Evolutionary conservation across 2,329 filamentous ascomycete species (phyloP).

Genomic region (Xylariaceae sp.): DNA sequence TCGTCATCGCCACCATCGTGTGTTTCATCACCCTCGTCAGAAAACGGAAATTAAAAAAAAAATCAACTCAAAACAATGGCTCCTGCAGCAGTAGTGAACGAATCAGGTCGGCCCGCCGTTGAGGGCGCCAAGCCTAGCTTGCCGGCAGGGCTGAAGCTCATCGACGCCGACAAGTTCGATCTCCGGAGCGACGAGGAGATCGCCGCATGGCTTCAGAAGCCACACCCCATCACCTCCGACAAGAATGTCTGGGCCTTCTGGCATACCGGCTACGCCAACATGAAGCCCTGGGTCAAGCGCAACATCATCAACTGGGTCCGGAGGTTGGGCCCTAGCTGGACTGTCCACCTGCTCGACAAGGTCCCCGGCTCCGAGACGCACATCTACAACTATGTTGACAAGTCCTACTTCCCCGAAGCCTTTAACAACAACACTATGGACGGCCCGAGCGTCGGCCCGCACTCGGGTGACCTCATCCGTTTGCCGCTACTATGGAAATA

Average conservation of each 20-base stretch:
- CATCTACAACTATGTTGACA: slow-evolving; percentile 33
- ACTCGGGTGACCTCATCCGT: slow-evolving; percentile 44
- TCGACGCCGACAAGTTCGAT: slow-evolving; percentile 27
- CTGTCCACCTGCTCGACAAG: slow-evolving; percentile 37
- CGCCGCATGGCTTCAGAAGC: slow-evolving; percentile 26
- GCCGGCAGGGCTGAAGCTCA: slow-evolving; percentile 23
- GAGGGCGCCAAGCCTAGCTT: slow-evolving; percentile 12
- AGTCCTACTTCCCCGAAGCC: slow-evolving; percentile 35
- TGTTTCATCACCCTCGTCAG: not conserved
- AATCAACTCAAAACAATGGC: slow-evolving; percentile 15
- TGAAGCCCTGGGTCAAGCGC: slow-evolving; percentile 33
- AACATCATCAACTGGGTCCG: slow-evolving; percentile 39
- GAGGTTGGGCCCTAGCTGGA: slow-evolving; percentile 34
- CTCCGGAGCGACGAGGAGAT: slow-evolving; percentile 32
- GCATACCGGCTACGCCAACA: slow-evolving; percentile 34
- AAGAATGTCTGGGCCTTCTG: slow-evolving; percentile 43
- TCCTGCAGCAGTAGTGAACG: slow-evolving; percentile 14
- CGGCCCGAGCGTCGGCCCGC: slow-evolving; percentile 39
- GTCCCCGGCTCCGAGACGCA: slow-evolving; percentile 35
- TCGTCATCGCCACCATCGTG: not conserved
- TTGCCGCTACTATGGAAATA: slow-evolving; percentile 37
- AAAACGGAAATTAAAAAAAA: not conserved
- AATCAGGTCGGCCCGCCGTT: slow-evolving; percentile 11
- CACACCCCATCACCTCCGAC: slow-evolving; percentile 33
- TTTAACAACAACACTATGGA: slow-evolving; percentile 41